A percentile compares a stretch with the other conserved stretches of the same genome.
Evolutionary conservation across 805 yeast species (phyloP).

Genomic region (Metschnikowia noctiluminum): DNA sequence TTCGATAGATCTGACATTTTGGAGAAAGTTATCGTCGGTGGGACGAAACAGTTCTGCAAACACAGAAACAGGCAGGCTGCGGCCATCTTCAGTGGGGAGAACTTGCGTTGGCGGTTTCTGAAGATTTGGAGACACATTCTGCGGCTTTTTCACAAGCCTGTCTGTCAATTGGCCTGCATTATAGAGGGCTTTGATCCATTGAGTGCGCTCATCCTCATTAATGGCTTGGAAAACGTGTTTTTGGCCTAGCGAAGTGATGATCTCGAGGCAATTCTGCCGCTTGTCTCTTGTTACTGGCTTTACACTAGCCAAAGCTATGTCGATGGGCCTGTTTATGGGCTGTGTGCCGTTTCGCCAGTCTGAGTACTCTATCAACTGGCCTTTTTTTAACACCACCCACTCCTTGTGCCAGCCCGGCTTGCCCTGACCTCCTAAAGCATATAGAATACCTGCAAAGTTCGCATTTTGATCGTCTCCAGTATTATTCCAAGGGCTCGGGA

Average conservation of each 20-base stretch:
- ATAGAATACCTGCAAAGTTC: slow-evolving; percentile 48
- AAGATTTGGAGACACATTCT: slow-evolving; percentile 10
- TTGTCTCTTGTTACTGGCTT: slow-evolving; percentile 47
- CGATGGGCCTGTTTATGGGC: slow-evolving; percentile 64
- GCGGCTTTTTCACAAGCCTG: slow-evolving; percentile 7
- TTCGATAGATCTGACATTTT: slow-evolving; percentile 36
- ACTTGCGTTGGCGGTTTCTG: slow-evolving; percentile 20
- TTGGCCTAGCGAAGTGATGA: slow-evolving; percentile 62
- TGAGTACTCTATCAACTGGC: slow-evolving; percentile 63
- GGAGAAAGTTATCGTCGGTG: slow-evolving; percentile 26
- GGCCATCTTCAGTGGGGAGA: slow-evolving; percentile 9
- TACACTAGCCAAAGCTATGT: slow-evolving; percentile 63
- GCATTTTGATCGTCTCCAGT: slow-evolving; percentile 26
- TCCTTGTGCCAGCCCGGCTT: slow-evolving; percentile 83
- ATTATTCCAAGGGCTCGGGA: background rate
- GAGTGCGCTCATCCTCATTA: slow-evolving; percentile 58
- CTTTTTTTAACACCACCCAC: slow-evolving; percentile 75
- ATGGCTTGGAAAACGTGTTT: slow-evolving; percentile 75
- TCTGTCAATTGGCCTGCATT: slow-evolving; percentile 51
- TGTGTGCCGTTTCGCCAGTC: slow-evolving; percentile 75
- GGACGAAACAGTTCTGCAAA: slow-evolving; percentile 21
- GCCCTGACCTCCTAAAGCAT: slow-evolving; percentile 56
- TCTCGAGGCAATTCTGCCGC: slow-evolving; percentile 65
- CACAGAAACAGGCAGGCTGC: slow-evolving; percentile 34
- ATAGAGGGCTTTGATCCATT: slow-evolving; percentile 65